Percentiles rank a stretch among this genome's conserved stretches.
These are phyloP conservation scores for Brachypodium distachyon DNA, from an alignment of 202 grass and related monocot species.

Conservation along the genomic window DNA sequence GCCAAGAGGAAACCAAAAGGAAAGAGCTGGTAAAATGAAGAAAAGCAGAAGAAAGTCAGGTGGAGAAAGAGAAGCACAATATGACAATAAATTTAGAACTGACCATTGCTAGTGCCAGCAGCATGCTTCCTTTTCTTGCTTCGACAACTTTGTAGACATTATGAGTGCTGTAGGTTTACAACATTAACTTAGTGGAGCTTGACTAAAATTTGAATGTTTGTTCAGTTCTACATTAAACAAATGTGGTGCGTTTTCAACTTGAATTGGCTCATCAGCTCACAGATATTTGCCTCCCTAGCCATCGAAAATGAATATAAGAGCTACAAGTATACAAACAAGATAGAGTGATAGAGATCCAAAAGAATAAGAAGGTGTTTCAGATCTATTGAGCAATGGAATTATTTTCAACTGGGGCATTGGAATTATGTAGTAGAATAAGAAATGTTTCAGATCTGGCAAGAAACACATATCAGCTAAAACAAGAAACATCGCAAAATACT, in stretches of 20 bases:
- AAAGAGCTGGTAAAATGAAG: constrained; percentile 51
- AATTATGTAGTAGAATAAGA: background rate
- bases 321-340: background rate
- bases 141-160: constrained; percentile 89
- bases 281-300: background rate
- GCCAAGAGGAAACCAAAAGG: constrained; percentile 85
- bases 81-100: constrained; percentile 1
- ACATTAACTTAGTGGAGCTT: background rate
- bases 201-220: background rate
- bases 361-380: background rate
- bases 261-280: background rate
- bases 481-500: background rate
- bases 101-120: constrained; percentile 96
- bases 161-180: constrained; percentile 53
- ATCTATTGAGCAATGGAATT: background rate
- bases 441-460: constrained; percentile 4
- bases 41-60: constrained; percentile 17
- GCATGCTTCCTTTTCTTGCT: constrained; percentile 94
- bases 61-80: background rate
- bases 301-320: background rate
- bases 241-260: background rate
- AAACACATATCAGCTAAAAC: constrained; percentile 8
- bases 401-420: background rate
- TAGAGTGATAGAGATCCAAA: background rate
- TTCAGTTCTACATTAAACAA: background rate